Base-by-base conservation (phyloP, 2,329 filamentous ascomycete genomes). In the Akanthomyces dipterigenus region DNA sequence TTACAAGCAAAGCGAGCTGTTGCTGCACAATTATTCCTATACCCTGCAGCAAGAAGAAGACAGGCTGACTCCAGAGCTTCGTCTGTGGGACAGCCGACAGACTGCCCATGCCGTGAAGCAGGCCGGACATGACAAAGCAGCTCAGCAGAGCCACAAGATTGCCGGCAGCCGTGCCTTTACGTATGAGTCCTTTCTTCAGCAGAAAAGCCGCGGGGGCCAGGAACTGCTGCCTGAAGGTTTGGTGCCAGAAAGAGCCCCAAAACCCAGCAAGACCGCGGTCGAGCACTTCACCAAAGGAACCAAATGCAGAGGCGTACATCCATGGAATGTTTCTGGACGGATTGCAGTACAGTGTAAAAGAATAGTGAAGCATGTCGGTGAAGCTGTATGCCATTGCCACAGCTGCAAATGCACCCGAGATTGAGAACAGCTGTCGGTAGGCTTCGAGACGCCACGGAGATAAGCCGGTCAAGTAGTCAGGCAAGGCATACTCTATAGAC, bases 221-320 rank as follows among this genome's bases (percentile, higher is more conserved):
- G 69, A 93, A 92, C 2, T 84, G 85, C 60, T 86, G 82, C 1
- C 92, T 88, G 75, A 96, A 96, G 3, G 88, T 87, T 74, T 97
- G 93, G 72, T 98, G 93, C 93, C 93, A 97, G 81, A 86, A 93
- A 24, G 79, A 80, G 49, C 89, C 87, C 93, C 93, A 98, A 75
- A 88, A 89, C 1, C 92, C 93, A 1, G 83, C 81, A 2, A 97
- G 78, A 0, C 93, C 93, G 62, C 84, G 79, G 64, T 91, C 84
- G 12, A 87, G 73, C 2, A 93, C 78, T 28, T 78, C 74, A 0
- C 68, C 67, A 60, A 82, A 76, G 22, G 77, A 77, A 14, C 89
- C 88, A 63, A 86, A 80, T 5, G 82, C 76, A 34, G 82, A 74
- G 1, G 84, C 78, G 63, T 80, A 77, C 54, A 79, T 76, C 82